These are phyloP conservation scores for Aspergillus ochraceus DNA, from an alignment of 2,329 filamentous ascomycete species.

Conservation along the genomic window DNA sequence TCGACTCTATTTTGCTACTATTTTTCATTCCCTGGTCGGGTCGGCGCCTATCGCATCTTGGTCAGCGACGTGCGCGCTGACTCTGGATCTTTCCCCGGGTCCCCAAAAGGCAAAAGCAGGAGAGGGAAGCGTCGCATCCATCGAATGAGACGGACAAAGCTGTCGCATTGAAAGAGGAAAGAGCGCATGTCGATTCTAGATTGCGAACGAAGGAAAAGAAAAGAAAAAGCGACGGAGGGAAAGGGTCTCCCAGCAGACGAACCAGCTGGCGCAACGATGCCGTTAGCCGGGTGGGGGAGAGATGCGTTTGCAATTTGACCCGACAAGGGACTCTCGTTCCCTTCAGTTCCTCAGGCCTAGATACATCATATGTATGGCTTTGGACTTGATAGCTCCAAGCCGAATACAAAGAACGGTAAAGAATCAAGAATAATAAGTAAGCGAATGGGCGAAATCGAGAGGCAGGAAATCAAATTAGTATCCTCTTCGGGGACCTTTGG, in stretches of 20 bases:
- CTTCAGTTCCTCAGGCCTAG: background rate
- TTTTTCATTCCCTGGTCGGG: background rate
- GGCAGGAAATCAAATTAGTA: background rate
- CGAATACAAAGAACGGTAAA: background rate
- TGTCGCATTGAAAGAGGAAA: background rate
- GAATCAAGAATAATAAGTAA: background rate
- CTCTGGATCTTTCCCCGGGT: background rate
- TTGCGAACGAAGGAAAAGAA: background rate
- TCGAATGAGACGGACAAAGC: background rate
- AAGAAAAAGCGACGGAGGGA: background rate
- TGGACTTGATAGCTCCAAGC: background rate
- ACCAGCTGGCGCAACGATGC: conserved; percentile 19
- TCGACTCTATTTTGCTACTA: background rate
- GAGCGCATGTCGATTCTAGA: background rate
- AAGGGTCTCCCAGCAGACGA: background rate
- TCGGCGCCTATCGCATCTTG: background rate
- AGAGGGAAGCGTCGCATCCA: background rate
- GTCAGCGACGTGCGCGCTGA: background rate
- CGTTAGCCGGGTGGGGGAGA: conserved; percentile 14
- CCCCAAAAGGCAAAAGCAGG: background rate
- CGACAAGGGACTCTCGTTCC: background rate
- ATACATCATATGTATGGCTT: background rate
- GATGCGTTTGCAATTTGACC: background rate
- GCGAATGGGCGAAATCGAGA: background rate
- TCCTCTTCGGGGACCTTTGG: background rate